Percentiles rank a stretch among this genome's conserved stretches.
Conservation (phyloP, 2,329 filamentous ascomycete species). For the Ceratocystiopsis sp. region DNA sequence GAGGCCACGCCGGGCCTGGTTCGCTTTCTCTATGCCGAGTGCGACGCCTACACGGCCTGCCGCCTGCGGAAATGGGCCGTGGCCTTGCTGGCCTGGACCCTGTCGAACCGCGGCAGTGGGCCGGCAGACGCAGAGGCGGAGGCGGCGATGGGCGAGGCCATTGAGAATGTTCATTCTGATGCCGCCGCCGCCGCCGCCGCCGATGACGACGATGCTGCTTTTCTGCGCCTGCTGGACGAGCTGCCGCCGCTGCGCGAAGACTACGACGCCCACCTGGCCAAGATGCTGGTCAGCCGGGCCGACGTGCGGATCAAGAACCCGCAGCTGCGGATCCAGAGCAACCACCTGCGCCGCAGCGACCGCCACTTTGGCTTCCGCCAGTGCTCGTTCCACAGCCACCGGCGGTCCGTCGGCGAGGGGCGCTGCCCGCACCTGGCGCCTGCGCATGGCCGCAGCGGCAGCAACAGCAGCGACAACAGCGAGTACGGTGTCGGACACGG, state of each 20-base stretch:
- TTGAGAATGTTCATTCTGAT: too few species aligned
- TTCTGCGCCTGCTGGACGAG: slow-evolving; percentile 23
- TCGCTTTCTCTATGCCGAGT: slow-evolving; percentile 34
- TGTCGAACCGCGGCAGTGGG: slow-evolving; percentile 14
- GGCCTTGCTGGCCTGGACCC: slow-evolving; percentile 41
- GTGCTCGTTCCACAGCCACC: slow-evolving; percentile 43
- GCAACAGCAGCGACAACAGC: not conserved
- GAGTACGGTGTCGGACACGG: not conserved
- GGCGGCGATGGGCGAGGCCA: too few species aligned
- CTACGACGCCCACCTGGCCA: slow-evolving; percentile 32
- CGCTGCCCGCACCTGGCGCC: slow-evolving; percentile 28
- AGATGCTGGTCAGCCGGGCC: slow-evolving; percentile 32
- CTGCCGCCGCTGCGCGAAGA: slow-evolving; percentile 31
- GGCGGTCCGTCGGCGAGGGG: slow-evolving; percentile 34
- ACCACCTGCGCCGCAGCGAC: slow-evolving; percentile 37
- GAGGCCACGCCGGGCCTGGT: slow-evolving; percentile 35
- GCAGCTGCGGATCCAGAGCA: slow-evolving; percentile 39
- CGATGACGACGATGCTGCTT: not conserved
- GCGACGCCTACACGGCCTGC: slow-evolving; percentile 29
- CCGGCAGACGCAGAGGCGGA: too few species aligned
- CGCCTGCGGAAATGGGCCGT: slow-evolving; percentile 42
- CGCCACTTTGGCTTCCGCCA: slow-evolving; percentile 42
- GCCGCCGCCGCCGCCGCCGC: too few species aligned
- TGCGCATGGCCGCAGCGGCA: not conserved
- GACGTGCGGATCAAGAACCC: slow-evolving; percentile 42